These are phyloP conservation scores for Neopestalotiopsis sp. DNA, from an alignment of 2,329 filamentous ascomycete genomes.

Conservation along the genomic window DNA sequence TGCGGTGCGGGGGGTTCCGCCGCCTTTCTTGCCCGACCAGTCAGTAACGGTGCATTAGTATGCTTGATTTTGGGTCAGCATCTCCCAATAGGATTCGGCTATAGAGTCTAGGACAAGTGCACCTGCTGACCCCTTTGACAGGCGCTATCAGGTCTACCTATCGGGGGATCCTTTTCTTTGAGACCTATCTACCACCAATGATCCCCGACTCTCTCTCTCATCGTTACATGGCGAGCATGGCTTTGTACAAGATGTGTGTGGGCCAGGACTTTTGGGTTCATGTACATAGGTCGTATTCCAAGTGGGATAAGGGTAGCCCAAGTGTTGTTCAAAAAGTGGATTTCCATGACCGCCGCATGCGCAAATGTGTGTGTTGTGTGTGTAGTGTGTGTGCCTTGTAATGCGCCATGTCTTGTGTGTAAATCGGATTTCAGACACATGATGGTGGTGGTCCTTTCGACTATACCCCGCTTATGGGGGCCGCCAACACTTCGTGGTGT, in stretches of 20 bases:
- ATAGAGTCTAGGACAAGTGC: too few relatives aligned
- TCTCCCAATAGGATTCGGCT: too few relatives aligned
- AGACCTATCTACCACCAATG: neutral
- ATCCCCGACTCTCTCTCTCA: neutral
- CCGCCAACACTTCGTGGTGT: neutral
- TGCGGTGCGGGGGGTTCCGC: too few relatives aligned
- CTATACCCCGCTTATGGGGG: slow-evolving; percentile 1
- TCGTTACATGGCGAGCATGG: neutral
- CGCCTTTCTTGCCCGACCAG: too few relatives aligned
- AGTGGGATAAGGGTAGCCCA: neutral
- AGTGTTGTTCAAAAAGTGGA: neutral
- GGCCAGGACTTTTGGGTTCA: too few relatives aligned
- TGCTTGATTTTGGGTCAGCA: too few relatives aligned
- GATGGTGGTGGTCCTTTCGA: neutral
- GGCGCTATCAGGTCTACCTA: too few relatives aligned
- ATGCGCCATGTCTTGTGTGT: neutral
- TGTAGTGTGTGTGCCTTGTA: neutral
- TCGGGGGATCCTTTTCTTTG: neutral
- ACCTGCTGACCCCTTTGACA: too few relatives aligned
- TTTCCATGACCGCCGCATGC: neutral
- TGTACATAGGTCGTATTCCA: neutral
- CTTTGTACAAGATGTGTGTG: too few relatives aligned
- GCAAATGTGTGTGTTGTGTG: neutral
- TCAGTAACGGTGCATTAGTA: too few relatives aligned
- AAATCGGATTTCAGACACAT: neutral